Percentiles rank a stretch among this genome's conserved stretches.
phyloP scores from a whole-genome alignment of 2,329 filamentous ascomycete genomes.

The Emmonsia crescens region DNA sequence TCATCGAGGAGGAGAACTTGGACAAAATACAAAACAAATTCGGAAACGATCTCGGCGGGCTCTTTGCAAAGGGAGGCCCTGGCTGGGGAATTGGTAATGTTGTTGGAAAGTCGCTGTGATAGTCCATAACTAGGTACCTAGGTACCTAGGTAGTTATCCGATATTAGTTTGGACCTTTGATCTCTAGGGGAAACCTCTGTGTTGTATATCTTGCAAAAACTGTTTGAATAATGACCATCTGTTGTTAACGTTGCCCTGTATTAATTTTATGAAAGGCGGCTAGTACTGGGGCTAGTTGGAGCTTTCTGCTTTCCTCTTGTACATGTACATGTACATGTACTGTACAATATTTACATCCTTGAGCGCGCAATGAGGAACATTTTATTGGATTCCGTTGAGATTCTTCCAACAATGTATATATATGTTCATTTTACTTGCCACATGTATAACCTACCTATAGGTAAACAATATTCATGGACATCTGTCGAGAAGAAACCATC shows the following conservation, averaged over 20 bases:
- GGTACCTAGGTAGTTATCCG: too few species aligned
- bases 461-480: too few species aligned
- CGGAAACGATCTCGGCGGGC: conserved; percentile 14
- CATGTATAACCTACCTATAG: too few species aligned
- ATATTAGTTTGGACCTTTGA: not conserved
- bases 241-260: not conserved
- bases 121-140: too few species aligned
- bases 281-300: not conserved
- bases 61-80: conserved; percentile 17
- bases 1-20: conserved; percentile 19
- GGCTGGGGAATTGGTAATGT: not conserved
- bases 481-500: too few species aligned
- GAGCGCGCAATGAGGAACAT: not conserved
- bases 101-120: conserved; percentile 1
- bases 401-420: too few species aligned
- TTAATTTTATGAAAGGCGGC: not conserved
- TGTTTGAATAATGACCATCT: not conserved
- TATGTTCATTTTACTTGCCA: too few species aligned
- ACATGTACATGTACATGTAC: too few species aligned
- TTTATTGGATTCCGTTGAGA: not conserved
- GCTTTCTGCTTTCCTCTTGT: not conserved
- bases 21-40: conserved; percentile 19
- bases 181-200: not conserved
- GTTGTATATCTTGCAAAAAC: not conserved
- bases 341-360: too few species aligned